Conservation (phyloP, 495 filamentous ascomycete genomes). For the Margaritispora aquatica region DNA sequence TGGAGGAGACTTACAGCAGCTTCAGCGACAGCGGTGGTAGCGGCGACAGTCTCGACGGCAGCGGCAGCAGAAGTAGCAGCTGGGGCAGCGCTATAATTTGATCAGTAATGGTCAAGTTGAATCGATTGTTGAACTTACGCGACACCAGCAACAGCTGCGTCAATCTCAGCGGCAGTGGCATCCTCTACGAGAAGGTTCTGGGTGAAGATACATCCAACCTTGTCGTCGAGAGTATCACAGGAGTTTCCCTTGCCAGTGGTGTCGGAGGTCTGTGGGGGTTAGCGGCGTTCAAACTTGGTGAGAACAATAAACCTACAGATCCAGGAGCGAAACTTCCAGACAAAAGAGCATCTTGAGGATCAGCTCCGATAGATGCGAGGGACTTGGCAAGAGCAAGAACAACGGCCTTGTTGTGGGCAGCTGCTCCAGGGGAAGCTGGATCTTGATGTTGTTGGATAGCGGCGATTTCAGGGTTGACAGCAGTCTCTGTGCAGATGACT, state of each 20-base stretch:
- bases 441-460: constrained; percentile 61
- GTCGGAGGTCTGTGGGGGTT: constrained; percentile 38
- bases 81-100: background rate
- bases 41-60: background rate
- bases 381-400: constrained; percentile 46
- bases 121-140: background rate
- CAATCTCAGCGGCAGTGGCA: constrained; percentile 48
- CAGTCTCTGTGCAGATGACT: constrained; percentile 45
- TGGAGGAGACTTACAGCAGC: too few relatives aligned
- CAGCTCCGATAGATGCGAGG: constrained; percentile 49
- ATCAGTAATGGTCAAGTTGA: background rate
- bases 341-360: constrained; percentile 49
- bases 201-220: constrained; percentile 56
- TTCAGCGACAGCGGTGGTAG: constrained; percentile 1
- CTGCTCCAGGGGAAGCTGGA: constrained; percentile 46
- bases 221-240: constrained; percentile 45
- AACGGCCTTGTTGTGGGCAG: constrained; percentile 47
- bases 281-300: background rate
- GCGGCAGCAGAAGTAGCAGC: background rate
- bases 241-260: constrained; percentile 51
- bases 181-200: constrained; percentile 53
- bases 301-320: constrained; percentile 28
- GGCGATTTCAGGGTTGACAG: constrained; percentile 63
- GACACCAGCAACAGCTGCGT: constrained; percentile 38
- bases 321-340: constrained; percentile 56